Conservation (phyloP, 2,329 filamentous ascomycete genomes). For the Verticillium albo-atrum region DNA sequence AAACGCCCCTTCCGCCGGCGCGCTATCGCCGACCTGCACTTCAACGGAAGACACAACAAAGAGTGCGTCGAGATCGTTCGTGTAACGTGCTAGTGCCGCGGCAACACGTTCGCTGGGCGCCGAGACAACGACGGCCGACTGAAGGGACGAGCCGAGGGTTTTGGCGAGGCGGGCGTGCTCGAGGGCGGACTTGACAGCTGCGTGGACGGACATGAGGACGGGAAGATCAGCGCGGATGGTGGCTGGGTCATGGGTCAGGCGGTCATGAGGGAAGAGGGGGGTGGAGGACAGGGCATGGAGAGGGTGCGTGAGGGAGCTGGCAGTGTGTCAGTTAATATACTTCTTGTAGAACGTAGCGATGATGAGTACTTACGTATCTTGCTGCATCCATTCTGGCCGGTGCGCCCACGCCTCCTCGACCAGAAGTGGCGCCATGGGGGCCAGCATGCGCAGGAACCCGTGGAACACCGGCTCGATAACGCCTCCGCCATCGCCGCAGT, state of each 20-base stretch:
- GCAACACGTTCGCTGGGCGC: conserved; percentile 32
- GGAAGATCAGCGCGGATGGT: conserved; percentile 38
- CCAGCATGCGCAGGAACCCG: conserved; percentile 72
- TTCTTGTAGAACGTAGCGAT: too few relatives aligned
- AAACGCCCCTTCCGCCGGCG: conserved; percentile 35
- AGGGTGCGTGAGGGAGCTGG: conserved; percentile 25
- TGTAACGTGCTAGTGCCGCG: conserved; percentile 31
- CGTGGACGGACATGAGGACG: conserved; percentile 50
- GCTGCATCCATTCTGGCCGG: conserved; percentile 60
- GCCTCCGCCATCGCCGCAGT: conserved; percentile 71
- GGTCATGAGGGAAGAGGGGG: conserved; percentile 34
- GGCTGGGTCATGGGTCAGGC: conserved; percentile 31
- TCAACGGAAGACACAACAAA: conserved; percentile 67
- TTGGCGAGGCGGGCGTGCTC: conserved; percentile 71
- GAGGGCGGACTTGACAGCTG: conserved; percentile 68
- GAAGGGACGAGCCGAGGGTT: conserved; percentile 73
- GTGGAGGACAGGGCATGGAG: conserved; percentile 42
- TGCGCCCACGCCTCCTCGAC: conserved; percentile 87
- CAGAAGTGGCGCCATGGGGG: conserved; percentile 74
- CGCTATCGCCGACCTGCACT: conserved; percentile 29
- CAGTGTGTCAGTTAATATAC: conserved; percentile 16
- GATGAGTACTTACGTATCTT: conserved; percentile 32
- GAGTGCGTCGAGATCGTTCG: conserved; percentile 54
- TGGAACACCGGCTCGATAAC: conserved; percentile 63
- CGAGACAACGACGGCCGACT: conserved; percentile 63